Base-by-base conservation (phyloP, 2,329 filamentous ascomycete species). In the Calonectria ilicicola region DNA sequence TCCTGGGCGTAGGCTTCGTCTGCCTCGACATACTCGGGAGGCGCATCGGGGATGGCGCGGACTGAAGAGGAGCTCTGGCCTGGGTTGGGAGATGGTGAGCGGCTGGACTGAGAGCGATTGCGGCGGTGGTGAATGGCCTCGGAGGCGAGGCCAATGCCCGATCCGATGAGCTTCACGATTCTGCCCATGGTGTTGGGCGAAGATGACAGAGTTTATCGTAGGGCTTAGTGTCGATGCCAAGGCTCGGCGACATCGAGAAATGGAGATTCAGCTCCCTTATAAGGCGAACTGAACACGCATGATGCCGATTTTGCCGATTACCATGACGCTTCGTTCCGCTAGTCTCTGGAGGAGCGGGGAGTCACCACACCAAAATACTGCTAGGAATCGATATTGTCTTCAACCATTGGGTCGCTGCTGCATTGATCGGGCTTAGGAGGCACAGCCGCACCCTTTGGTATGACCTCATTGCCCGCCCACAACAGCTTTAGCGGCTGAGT, bases 141-240 rank as follows among this genome's bases (percentile, higher is more conserved):
- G 21, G 65, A 62, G 10, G 56, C 65, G 15, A 67, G 65, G 53
- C 65, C 65, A 46, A 62, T 62, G 40, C 53, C 65, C 17, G 51
- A 62, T 6, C 65, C 53, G 42, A 67, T 32, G n/a, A 67, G 53
- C 21, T 67, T 67, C 14, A 67, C 53, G 14, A 67, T 67, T 38
- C 40, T 44, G 58, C 38, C 38, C 58, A 63, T 63, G 29, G 19
- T 21, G 23, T 26, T 32, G 19, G 26, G 26, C 4, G 40, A 27
- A 27, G 40, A n/a, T 3, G 14, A 15, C 21, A 63, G 23, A 21
- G 40, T 32, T 19, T 21, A 19, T 10, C 12, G 58, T 44, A 46
- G 38, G 58, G 58, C 38, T 42, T 12, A 63, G 58, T 27, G 40
- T 42, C 40, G 40, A 63, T 46, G 58, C 58, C 40, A 14, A 42